Evolutionary conservation across 2,329 filamentous ascomycete species (phyloP).

Genomic region (Exophiala lecanii-corni): DNA sequence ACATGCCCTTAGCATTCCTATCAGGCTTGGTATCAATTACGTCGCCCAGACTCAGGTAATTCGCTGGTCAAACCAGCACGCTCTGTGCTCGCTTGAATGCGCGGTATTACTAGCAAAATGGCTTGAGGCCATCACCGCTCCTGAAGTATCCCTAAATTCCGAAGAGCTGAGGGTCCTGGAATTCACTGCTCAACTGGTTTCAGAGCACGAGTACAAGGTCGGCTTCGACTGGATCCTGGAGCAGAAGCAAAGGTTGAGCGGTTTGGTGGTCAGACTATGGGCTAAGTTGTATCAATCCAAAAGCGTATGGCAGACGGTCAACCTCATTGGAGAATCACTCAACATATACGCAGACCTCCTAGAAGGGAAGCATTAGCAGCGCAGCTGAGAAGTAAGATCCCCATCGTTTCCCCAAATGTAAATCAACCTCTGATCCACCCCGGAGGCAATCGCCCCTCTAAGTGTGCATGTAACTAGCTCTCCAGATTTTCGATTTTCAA

Average conservation of each 20-base stretch:
- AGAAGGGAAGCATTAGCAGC: too few relatives aligned
- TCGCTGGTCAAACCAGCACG: constrained; percentile 39
- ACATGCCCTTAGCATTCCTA: constrained; percentile 58
- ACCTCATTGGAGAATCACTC: constrained; percentile 38
- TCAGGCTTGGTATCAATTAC: constrained; percentile 36
- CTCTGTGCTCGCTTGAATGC: constrained; percentile 37
- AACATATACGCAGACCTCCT: constrained; percentile 39
- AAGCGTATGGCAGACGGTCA: constrained; percentile 42
- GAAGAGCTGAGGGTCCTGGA: constrained; percentile 36
- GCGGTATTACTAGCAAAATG: constrained; percentile 39
- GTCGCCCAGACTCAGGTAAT: constrained; percentile 38
- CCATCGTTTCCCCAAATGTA: too few relatives aligned
- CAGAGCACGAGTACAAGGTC: constrained; percentile 30
- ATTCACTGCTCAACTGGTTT: constrained; percentile 32
- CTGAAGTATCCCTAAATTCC: constrained; percentile 34
- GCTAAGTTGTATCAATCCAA: constrained; percentile 40
- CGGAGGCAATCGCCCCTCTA: too few relatives aligned
- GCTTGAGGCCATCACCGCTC: constrained; percentile 33
- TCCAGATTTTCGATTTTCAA: too few relatives aligned
- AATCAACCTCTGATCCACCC: too few relatives aligned
- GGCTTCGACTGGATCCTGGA: background rate
- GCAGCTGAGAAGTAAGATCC: too few relatives aligned
- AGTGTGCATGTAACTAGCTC: too few relatives aligned
- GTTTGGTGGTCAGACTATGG: constrained; percentile 37
- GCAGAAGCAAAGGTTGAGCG: background rate